These are phyloP conservation scores for Onygena corvina DNA, from an alignment of 2,329 filamentous ascomycete genomes.

Conservation along the genomic window DNA sequence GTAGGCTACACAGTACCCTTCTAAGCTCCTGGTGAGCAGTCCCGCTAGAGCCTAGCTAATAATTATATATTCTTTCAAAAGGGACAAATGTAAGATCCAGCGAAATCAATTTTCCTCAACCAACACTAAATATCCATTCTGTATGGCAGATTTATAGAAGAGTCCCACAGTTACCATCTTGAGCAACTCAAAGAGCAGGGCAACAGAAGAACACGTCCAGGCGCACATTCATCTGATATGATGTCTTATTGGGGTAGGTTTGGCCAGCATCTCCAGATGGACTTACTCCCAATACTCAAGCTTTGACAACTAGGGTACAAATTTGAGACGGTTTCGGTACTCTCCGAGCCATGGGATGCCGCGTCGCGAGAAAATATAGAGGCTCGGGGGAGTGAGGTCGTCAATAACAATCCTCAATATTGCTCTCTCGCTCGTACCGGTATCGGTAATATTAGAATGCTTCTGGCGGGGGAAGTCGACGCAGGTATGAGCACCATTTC, in stretches of 20 bases:
- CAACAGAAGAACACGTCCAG: constrained; percentile 37
- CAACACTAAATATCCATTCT: background rate
- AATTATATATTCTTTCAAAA: constrained; percentile 26
- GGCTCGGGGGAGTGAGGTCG: constrained; percentile 53
- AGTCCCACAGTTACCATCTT: constrained; percentile 65
- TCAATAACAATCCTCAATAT: constrained; percentile 88
- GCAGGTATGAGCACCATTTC: constrained; percentile 45
- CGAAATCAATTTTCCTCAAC: background rate
- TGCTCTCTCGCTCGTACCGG: constrained; percentile 87
- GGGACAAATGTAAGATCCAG: constrained; percentile 43
- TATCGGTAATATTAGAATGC: constrained; percentile 60
- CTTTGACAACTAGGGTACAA: constrained; percentile 62
- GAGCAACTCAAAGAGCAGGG: constrained; percentile 49
- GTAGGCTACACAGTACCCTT: constrained; percentile 37
- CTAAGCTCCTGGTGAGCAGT: background rate
- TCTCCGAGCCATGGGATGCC: constrained; percentile 62
- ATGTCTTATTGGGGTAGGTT: constrained; percentile 82
- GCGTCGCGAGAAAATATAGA: constrained; percentile 68
- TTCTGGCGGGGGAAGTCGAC: constrained; percentile 90
- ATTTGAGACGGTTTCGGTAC: constrained; percentile 74
- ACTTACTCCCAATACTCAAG: constrained; percentile 4
- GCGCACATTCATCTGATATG: constrained; percentile 55
- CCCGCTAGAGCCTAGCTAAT: constrained; percentile 7
- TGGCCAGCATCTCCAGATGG: constrained; percentile 7
- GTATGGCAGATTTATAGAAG: constrained; percentile 70